A percentile compares a stretch with the other conserved stretches of the same genome.
These are phyloP conservation scores for Colletotrichum nymphaeae DNA, from an alignment of 2,329 filamentous ascomycete genomes.

Conservation along the genomic window DNA sequence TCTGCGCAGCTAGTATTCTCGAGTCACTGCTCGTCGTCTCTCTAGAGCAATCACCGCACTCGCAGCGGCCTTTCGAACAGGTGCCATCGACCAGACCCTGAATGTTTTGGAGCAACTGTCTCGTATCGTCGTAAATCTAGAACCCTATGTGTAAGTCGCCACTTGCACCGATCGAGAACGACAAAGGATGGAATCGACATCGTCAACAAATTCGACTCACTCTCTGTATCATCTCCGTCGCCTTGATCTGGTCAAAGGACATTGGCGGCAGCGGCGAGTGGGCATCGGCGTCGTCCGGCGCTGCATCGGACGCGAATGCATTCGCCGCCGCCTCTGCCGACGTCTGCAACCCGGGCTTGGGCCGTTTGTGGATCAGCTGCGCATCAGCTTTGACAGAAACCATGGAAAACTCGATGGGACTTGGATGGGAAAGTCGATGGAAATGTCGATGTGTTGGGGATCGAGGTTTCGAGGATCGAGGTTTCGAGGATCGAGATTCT, in stretches of 20 bases:
- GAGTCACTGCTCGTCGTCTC: neutral
- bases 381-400: neutral
- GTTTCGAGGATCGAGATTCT: neutral
- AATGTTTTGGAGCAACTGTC: neutral
- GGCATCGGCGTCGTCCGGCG: neutral
- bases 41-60: neutral
- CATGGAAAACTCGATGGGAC: neutral
- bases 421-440: too few relatives aligned
- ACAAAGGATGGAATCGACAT: neutral
- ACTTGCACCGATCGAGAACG: neutral
- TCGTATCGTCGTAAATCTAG: neutral
- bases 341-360: neutral
- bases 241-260: neutral
- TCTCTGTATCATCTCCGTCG: neutral
- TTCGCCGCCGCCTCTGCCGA: neutral
- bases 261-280: neutral
- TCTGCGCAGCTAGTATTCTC: neutral
- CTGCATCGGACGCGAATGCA: neutral
- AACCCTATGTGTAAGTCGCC: neutral
- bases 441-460: neutral
- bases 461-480: neutral
- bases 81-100: neutral
- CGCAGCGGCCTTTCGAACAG: neutral
- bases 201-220: neutral
- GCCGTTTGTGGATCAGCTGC: neutral